phyloP scores from a whole-genome alignment of 2,329 filamentous ascomycete species.

The Alternaria viburni region DNA sequence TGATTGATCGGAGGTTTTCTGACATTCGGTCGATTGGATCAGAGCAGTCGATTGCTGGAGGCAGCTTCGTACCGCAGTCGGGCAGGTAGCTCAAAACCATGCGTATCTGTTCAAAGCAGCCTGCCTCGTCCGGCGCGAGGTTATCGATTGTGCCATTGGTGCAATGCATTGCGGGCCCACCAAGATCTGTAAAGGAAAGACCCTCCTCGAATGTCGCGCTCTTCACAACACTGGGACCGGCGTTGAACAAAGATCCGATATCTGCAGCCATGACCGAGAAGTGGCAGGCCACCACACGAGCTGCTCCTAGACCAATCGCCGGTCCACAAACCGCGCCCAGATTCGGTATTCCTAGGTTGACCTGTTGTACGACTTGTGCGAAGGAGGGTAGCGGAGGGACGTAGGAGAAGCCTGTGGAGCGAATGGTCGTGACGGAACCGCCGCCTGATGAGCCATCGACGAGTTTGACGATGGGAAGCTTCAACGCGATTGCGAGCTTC shows the following conservation, averaged over 20 bases:
- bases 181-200: slow-evolving; percentile 63
- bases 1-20: slow-evolving; percentile 59
- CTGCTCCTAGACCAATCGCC: slow-evolving; percentile 68
- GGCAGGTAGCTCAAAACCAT: slow-evolving; percentile 65
- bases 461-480: slow-evolving; percentile 67
- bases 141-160: slow-evolving; percentile 72
- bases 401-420: slow-evolving; percentile 63
- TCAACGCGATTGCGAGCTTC: slow-evolving; percentile 63
- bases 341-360: slow-evolving; percentile 70
- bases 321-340: slow-evolving; percentile 68
- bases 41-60: slow-evolving; percentile 55
- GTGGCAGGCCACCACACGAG: slow-evolving; percentile 66
- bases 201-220: slow-evolving; percentile 70
- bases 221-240: slow-evolving; percentile 68
- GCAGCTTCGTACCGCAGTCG: slow-evolving; percentile 62
- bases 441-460: slow-evolving; percentile 70
- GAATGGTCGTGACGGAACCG: slow-evolving; percentile 66
- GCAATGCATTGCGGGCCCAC: slow-evolving; percentile 67
- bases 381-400: slow-evolving; percentile 64
- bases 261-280: slow-evolving; percentile 71
- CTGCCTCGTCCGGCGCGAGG: slow-evolving; percentile 64
- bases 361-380: slow-evolving; percentile 60
- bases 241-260: slow-evolving; percentile 68
- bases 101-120: slow-evolving; percentile 66
- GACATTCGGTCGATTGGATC: slow-evolving; percentile 61